A percentile compares a stretch with the other conserved stretches of the same genome.
phyloP scores from a whole-genome alignment of 1,139 yeast genomes.

The Diutina rugosa region DNA sequence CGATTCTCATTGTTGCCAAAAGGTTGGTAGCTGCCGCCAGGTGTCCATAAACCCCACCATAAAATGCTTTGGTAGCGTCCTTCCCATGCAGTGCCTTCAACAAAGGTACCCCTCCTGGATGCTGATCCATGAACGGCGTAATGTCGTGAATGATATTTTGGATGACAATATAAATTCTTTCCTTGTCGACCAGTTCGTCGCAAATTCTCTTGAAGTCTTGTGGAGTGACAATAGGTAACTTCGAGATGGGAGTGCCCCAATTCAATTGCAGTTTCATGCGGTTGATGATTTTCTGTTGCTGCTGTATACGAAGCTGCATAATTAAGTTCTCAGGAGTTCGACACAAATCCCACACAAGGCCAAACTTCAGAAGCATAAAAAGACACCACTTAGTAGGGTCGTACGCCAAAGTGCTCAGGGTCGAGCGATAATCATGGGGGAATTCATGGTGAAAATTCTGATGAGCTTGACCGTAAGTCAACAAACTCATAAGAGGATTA shows the following conservation, averaged over 20 bases:
- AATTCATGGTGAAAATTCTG: constrained; percentile 69
- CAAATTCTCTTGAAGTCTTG: constrained; percentile 36
- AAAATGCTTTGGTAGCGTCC: constrained; percentile 62
- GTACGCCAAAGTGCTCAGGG: constrained; percentile 33
- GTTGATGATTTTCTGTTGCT: constrained; percentile 50
- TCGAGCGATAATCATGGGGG: constrained; percentile 52
- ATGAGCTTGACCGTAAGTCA: constrained; percentile 52
- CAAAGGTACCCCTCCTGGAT: constrained; percentile 58
- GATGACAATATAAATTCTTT: constrained; percentile 29
- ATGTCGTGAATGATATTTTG: constrained; percentile 58
- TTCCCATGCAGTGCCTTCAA: constrained; percentile 53
- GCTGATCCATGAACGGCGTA: constrained; percentile 60
- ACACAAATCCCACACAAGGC: constrained; percentile 26
- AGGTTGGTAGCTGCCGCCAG: constrained; percentile 63
- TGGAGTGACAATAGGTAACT: constrained; percentile 40
- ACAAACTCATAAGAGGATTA: constrained; percentile 37
- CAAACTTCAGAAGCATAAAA: constrained; percentile 22
- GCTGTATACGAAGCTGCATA: constrained; percentile 46
- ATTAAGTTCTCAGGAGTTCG: constrained; percentile 34
- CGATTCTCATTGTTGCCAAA: constrained; percentile 66
- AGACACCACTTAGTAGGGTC: constrained; percentile 63
- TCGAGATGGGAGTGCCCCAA: constrained; percentile 70
- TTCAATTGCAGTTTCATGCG: constrained; percentile 47
- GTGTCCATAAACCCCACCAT: constrained; percentile 66
- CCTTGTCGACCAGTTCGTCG: constrained; percentile 21